Conservation (phyloP, 495 filamentous ascomycete genomes). For the Lindgomyces ingoldianus region DNA sequence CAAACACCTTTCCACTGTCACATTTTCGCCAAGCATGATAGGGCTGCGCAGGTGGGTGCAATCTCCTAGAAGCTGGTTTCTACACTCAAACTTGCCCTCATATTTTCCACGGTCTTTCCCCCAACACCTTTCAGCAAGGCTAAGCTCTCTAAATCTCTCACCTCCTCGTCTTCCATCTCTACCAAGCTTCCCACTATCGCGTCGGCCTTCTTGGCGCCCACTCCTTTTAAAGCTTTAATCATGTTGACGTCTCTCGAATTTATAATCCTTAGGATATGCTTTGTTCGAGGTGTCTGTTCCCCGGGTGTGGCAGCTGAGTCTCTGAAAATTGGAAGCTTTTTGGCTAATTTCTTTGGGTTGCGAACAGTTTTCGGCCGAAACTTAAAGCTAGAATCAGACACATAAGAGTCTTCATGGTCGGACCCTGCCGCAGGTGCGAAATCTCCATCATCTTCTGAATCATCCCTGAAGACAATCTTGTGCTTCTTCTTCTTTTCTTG, state of each 20-base stretch:
- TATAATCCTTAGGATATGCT: slow-evolving; percentile 75
- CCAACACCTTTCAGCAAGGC: slow-evolving; percentile 61
- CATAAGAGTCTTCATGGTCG: slow-evolving; percentile 42
- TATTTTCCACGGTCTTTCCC: slow-evolving; percentile 58
- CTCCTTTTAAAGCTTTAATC: slow-evolving; percentile 68
- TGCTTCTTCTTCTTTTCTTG: slow-evolving; percentile 2
- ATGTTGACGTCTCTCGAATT: slow-evolving; percentile 76
- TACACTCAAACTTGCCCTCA: slow-evolving; percentile 38
- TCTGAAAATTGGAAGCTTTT: slow-evolving; percentile 37
- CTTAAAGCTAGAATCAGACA: slow-evolving; percentile 48
- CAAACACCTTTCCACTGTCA: not conserved
- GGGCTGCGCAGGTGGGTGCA: too few relatives aligned
- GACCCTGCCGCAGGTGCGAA: slow-evolving; percentile 19
- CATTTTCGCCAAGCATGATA: too few relatives aligned
- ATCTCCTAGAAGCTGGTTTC: slow-evolving; percentile 9
- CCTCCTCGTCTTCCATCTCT: slow-evolving; percentile 51
- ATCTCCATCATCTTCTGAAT: slow-evolving; percentile 49
- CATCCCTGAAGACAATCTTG: not conserved
- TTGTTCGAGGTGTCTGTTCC: slow-evolving; percentile 64
- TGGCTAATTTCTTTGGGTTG: slow-evolving; percentile 38
- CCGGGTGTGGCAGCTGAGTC: slow-evolving; percentile 37
- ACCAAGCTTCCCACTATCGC: slow-evolving; percentile 60
- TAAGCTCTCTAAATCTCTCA: slow-evolving; percentile 56
- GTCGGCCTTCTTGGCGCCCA: slow-evolving; percentile 65
- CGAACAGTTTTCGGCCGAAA: slow-evolving; percentile 41